Percentiles rank a stretch among this genome's conserved stretches.
Conservation (phyloP, 139 green algal genomes). For the Chlorella sp. region DNA sequence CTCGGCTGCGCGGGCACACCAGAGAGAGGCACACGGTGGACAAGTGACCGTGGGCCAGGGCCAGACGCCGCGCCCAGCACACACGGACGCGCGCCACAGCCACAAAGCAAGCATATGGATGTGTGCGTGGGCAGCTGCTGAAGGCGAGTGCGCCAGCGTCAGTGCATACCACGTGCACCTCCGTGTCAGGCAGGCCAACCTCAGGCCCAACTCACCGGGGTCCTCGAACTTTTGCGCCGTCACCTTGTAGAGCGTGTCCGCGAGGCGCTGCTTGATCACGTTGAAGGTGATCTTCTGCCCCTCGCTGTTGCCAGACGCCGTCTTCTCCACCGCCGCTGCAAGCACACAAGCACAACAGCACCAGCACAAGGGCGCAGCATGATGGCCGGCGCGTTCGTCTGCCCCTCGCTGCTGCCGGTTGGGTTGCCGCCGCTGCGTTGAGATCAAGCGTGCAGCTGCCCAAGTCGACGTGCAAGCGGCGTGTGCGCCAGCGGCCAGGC, state of each 20-base stretch:
- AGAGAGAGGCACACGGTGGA: not conserved
- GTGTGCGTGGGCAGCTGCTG: too few relatives aligned
- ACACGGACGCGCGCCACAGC: not conserved
- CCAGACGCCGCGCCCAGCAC: not conserved
- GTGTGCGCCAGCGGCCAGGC: too few relatives aligned
- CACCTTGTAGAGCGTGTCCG: constrained; percentile 92
- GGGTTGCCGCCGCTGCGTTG: too few relatives aligned
- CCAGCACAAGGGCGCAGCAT: too few relatives aligned
- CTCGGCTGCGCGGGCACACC: constrained; percentile 28
- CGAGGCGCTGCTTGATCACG: constrained; percentile 89
- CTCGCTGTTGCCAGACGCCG: constrained; percentile 62
- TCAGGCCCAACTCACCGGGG: constrained; percentile 70
- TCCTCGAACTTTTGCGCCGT: constrained; percentile 98
- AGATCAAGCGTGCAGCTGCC: too few relatives aligned
- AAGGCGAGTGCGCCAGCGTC: too few relatives aligned
- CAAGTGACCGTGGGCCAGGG: too few relatives aligned
- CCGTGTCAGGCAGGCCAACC: too few relatives aligned
- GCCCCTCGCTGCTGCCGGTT: too few relatives aligned
- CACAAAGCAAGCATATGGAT: not conserved
- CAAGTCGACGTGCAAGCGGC: too few relatives aligned
- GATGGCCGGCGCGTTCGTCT: too few relatives aligned
- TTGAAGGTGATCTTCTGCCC: constrained; percentile 90
- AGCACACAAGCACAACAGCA: constrained; percentile 12
- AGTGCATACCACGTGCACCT: too few relatives aligned
- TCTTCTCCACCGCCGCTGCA: constrained; percentile 80